Evolutionary conservation across 192 early-diverging fungal species (phyloP).

Genomic region (Coemansia aciculifera): DNA sequence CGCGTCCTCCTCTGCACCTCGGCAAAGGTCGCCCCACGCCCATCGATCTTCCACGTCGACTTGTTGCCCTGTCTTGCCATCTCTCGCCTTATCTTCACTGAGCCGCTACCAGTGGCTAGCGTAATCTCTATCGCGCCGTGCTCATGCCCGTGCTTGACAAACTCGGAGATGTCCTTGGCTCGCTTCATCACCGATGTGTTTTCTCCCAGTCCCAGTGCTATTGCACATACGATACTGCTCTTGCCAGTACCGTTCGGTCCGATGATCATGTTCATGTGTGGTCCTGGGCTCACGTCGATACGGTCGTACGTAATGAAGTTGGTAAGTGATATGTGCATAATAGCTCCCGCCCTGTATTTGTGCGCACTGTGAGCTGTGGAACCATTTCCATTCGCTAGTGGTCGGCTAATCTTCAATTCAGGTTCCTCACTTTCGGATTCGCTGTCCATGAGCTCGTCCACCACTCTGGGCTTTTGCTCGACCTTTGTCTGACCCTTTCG

Average conservation of each 20-base stretch:
- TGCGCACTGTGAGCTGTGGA: background rate
- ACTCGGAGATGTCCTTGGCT: constrained; percentile 87
- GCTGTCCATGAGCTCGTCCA: background rate
- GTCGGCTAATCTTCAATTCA: background rate
- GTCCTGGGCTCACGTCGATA: constrained; percentile 83
- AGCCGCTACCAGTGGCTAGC: constrained; percentile 57
- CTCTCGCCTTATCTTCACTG: constrained; percentile 56
- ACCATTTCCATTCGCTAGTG: background rate
- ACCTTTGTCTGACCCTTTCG: background rate
- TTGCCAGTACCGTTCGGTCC: constrained; percentile 98
- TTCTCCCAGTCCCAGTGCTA: constrained; percentile 91
- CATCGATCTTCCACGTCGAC: constrained; percentile 81
- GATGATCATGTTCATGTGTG: constrained; percentile 97
- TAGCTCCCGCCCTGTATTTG: constrained; percentile 30
- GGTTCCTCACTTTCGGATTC: background rate
- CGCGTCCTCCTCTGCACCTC: constrained; percentile 66
- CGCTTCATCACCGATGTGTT: constrained; percentile 74
- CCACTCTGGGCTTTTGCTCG: background rate
- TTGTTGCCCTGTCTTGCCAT: constrained; percentile 66
- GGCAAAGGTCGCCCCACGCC: constrained; percentile 59
- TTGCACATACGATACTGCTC: constrained; percentile 91
- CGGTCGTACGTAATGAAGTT: constrained; percentile 97
- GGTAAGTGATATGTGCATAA: constrained; percentile 35
- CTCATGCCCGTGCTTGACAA: constrained; percentile 86
- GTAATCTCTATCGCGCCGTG: constrained; percentile 84